Evolutionary conservation across 768 basidiomycete genomes (phyloP).

Genomic region (Rhodotorula paludigena): DNA sequence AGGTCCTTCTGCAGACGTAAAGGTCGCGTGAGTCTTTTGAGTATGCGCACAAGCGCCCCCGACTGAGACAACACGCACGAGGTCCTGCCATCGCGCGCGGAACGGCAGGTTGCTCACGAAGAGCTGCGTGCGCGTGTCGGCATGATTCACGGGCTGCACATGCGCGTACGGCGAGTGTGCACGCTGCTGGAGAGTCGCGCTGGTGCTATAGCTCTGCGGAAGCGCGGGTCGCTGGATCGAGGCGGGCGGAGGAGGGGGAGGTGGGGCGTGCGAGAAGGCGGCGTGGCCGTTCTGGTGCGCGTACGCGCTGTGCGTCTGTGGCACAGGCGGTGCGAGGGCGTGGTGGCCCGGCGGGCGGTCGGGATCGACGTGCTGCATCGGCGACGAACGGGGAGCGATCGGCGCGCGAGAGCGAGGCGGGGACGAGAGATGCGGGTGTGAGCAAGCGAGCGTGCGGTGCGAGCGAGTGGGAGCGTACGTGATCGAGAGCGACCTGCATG

Average conservation of each 20-base stretch:
- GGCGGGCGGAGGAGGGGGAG: neutral
- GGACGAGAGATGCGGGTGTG: neutral
- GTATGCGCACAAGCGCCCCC: too few relatives aligned
- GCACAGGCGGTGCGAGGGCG: neutral
- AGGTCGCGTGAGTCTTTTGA: neutral
- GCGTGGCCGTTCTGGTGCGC: neutral
- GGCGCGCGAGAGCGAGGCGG: neutral
- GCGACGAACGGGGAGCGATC: neutral
- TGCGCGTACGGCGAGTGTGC: neutral
- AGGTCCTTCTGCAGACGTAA: conserved; percentile 60
- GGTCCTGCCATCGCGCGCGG: conserved; percentile 96
- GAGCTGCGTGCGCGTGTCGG: conserved; percentile 85
- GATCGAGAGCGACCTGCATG: neutral
- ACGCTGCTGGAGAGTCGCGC: neutral
- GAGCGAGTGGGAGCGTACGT: neutral
- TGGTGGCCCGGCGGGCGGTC: neutral
- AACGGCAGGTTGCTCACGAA: conserved; percentile 97
- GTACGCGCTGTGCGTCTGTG: neutral
- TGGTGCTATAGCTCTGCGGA: neutral
- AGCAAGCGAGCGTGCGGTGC: neutral
- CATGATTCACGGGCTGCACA: neutral
- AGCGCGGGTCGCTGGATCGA: too few relatives aligned
- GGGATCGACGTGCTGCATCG: neutral
- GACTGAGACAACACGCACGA: too few relatives aligned
- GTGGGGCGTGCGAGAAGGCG: neutral